A percentile compares a stretch with the other conserved stretches of the same genome.
Evolutionary conservation across 2,329 filamentous ascomycete genomes (phyloP).

Genomic region (Xylaria sp.): DNA sequence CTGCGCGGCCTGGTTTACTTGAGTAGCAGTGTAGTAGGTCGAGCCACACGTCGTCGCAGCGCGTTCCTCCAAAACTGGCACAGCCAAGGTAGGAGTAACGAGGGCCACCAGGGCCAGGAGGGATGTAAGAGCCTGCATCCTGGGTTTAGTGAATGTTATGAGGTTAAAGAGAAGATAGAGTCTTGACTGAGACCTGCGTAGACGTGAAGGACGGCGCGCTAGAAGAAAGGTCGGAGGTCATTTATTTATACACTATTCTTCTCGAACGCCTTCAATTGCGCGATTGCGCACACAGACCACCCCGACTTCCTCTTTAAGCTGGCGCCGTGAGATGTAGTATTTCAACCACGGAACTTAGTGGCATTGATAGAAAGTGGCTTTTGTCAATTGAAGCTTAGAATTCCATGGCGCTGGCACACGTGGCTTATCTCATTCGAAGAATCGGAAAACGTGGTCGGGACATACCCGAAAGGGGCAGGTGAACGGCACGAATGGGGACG

Average conservation of each 20-base stretch:
- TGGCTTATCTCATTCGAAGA: constrained; percentile 38
- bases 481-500: constrained; percentile 11
- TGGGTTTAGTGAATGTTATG: too few species aligned
- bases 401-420: constrained; percentile 36
- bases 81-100: constrained; percentile 40
- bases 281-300: constrained; percentile 6
- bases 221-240: constrained; percentile 6
- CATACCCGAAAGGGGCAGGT: constrained; percentile 44
- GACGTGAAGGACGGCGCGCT: background rate
- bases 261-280: background rate
- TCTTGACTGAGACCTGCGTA: constrained; percentile 1
- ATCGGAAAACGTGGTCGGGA: constrained; percentile 18
- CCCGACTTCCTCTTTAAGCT: constrained; percentile 32
- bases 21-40: constrained; percentile 61
- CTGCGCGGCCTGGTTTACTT: constrained; percentile 62
- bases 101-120: constrained; percentile 45
- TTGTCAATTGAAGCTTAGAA: constrained; percentile 24
- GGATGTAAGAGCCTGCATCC: constrained; percentile 40
- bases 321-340: constrained; percentile 31
- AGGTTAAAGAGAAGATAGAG: background rate
- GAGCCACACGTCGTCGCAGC: constrained; percentile 65
- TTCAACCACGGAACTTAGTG: constrained; percentile 14
- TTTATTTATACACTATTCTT: constrained; percentile 20
- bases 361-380: constrained; percentile 12
- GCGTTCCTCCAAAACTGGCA: constrained; percentile 52